A percentile compares a stretch with the other conserved stretches of the same genome.
Conservation (phyloP, 495 filamentous ascomycete genomes). For the Annulohypoxylon moriforme region DNA sequence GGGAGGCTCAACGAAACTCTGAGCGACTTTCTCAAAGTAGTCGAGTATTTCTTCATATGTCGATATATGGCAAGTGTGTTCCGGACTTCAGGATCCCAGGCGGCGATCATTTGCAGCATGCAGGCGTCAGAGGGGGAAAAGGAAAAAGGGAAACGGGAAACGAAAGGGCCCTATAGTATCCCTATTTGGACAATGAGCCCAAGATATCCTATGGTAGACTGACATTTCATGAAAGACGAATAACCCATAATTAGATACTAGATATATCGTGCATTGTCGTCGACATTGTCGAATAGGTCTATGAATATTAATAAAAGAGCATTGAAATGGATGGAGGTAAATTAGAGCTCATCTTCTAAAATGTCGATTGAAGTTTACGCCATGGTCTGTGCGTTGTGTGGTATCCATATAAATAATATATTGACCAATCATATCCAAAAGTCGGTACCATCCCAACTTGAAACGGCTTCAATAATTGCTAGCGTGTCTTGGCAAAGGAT, state of each 20-base stretch:
- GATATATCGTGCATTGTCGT: background rate
- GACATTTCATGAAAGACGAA: background rate
- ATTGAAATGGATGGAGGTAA: background rate
- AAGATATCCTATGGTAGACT: background rate
- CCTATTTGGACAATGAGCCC: background rate
- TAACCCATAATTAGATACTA: no score
- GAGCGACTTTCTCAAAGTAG: background rate
- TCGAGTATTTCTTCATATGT: background rate
- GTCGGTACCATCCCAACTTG: constrained; percentile 16
- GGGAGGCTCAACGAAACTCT: background rate
- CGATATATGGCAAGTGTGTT: background rate
- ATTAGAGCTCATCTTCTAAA: background rate
- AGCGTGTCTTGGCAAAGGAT: constrained; percentile 28
- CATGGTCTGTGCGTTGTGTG: background rate
- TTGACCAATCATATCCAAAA: background rate
- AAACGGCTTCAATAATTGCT: constrained; percentile 29
- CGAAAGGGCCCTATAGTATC: background rate
- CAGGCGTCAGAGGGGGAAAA: background rate
- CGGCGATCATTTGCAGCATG: background rate
- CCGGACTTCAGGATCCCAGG: background rate
- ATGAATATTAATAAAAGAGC: background rate
- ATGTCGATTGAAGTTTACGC: background rate
- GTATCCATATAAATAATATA: background rate
- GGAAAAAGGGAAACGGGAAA: background rate
- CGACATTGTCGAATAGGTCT: background rate